Percentiles rank a stretch among this genome's conserved stretches.
Conservation (phyloP, 225 moss, liverwort and hornwort genomes). For the Sphagnum contortum region DNA sequence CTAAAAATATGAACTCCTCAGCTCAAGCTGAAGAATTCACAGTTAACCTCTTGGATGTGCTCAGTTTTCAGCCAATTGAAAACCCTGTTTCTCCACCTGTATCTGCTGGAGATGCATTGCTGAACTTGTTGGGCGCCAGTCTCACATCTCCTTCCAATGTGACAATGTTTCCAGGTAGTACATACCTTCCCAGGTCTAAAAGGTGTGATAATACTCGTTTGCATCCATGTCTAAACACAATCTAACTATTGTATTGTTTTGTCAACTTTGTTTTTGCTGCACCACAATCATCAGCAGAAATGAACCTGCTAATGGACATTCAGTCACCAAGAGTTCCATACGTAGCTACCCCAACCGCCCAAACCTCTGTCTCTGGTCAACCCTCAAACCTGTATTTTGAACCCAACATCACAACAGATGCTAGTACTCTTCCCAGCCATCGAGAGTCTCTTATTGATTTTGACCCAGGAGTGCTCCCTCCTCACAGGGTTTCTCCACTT, state of each 20-base stretch:
- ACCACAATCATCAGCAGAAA: constrained; percentile 20
- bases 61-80: constrained; percentile 49
- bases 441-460: constrained; percentile 2
- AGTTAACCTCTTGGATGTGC: constrained; percentile 39
- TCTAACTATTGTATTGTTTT: not conserved
- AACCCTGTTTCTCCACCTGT: constrained; percentile 17
- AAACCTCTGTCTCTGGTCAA: constrained; percentile 5
- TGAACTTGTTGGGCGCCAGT: constrained; percentile 43
- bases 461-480: constrained; percentile 11
- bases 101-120: constrained; percentile 47
- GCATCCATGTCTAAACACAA: not conserved
- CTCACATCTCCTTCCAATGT: constrained; percentile 16
- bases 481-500: constrained; percentile 13
- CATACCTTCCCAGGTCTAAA: not conserved
- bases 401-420: not conserved
- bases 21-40: constrained; percentile 13
- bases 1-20: constrained; percentile 10
- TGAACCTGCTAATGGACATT: constrained; percentile 58
- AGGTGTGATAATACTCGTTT: not conserved
- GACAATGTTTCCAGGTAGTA: constrained; percentile 38
- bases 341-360: constrained; percentile 17
- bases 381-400: not conserved
- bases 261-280: constrained; percentile 4
- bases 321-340: constrained; percentile 42
- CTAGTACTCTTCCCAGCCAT: not conserved